Evolutionary conservation across 148 eudicot genomes (phyloP).

Genomic region (Camellia lanceoleosa): DNA sequence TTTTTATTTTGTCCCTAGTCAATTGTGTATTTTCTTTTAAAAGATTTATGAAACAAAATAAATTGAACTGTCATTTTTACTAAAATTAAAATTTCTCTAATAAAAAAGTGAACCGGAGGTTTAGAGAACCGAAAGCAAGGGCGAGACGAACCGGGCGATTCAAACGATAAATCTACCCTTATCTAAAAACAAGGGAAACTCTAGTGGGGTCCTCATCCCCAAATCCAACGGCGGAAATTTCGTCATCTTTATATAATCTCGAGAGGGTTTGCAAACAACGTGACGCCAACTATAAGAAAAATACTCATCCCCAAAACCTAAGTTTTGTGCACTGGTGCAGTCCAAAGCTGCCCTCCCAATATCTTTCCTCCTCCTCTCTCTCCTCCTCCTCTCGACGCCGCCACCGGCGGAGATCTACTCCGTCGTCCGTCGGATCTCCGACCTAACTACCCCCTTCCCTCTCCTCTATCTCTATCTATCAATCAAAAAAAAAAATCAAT

Average conservation of each 20-base stretch:
- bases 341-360: neutral
- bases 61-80: neutral
- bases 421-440: constrained; percentile 35
- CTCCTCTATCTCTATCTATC: constrained; percentile 64
- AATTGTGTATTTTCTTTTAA: too few species aligned
- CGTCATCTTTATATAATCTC: neutral
- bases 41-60: too few species aligned
- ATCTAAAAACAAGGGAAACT: neutral
- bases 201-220: constrained; percentile 3
- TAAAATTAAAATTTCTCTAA: too few species aligned
- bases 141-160: neutral
- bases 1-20: too few species aligned
- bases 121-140: neutral
- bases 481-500: constrained; percentile 20
- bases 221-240: constrained; percentile 13
- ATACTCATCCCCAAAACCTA: neutral
- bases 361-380: constrained; percentile 3
- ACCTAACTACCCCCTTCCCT: constrained; percentile 55
- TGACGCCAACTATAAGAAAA: neutral
- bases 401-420: constrained; percentile 44
- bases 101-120: neutral
- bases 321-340: neutral
- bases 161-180: neutral
- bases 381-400: constrained; percentile 19
- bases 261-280: neutral